Percentiles rank a stretch among this genome's conserved stretches.
These are phyloP conservation scores for Trichomonascaceae sp. DNA, from an alignment of 1,139 yeast species.

Conservation along the genomic window DNA sequence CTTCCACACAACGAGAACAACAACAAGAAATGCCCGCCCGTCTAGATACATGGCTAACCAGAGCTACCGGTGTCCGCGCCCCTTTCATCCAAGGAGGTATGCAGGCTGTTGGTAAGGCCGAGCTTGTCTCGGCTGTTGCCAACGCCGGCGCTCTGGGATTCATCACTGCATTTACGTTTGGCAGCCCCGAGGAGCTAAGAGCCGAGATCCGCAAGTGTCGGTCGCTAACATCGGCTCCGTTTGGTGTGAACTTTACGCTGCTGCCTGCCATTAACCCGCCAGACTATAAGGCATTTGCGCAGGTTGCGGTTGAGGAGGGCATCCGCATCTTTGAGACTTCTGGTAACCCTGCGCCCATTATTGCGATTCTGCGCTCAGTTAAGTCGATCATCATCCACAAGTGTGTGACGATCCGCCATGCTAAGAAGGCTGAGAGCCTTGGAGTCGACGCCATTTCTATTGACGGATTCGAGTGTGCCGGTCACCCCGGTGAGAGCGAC, in stretches of 20 bases:
- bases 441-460: conserved; percentile 26
- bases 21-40: neutral
- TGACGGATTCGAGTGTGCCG: conserved; percentile 28
- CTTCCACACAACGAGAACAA: too few species aligned
- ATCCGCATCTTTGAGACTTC: conserved; percentile 25
- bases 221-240: conserved; percentile 18
- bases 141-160: conserved; percentile 27
- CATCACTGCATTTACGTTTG: conserved; percentile 23
- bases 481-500: conserved; percentile 28
- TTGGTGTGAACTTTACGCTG: conserved; percentile 26
- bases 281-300: conserved; percentile 22
- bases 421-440: conserved; percentile 21
- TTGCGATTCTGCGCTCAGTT: conserved; percentile 14
- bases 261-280: conserved; percentile 26
- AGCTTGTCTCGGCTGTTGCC: conserved; percentile 25
- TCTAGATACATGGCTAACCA: conserved; percentile 19
- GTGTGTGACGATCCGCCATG: conserved; percentile 23
- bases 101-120: conserved; percentile 25
- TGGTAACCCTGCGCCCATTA: conserved; percentile 22
- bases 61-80: conserved; percentile 25
- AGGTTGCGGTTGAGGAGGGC: conserved; percentile 26
- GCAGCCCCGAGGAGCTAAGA: conserved; percentile 22
- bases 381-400: conserved; percentile 23
- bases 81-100: conserved; percentile 26
- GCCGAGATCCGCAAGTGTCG: conserved; percentile 18